phyloP scores from a whole-genome alignment of 2,329 filamentous ascomycete species.

The Podosphaera aphanis region DNA sequence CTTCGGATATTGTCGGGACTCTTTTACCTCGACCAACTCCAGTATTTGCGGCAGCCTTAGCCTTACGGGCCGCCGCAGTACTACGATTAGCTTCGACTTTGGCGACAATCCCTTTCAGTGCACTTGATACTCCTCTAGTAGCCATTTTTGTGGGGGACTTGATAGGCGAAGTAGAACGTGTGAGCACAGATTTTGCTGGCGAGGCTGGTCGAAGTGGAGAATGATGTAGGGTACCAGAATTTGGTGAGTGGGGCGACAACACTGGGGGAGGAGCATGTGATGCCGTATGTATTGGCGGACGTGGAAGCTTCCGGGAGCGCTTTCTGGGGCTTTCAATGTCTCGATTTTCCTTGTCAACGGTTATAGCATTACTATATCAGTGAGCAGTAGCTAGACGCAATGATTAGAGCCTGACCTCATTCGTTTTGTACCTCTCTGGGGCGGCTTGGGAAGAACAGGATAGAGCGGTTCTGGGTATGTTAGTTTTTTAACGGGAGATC shows the following conservation, averaged over 20 bases:
- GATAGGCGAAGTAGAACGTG: slow-evolving; percentile 36
- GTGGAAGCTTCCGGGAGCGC: slow-evolving; percentile 19
- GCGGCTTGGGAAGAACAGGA: slow-evolving; percentile 10
- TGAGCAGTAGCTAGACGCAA: slow-evolving; percentile 6
- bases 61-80: slow-evolving; percentile 19
- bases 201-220: slow-evolving; percentile 11
- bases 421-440: slow-evolving; percentile 22
- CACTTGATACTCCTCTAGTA: slow-evolving; percentile 18
- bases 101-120: slow-evolving; percentile 34
- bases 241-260: slow-evolving; percentile 62
- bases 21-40: slow-evolving; percentile 11
- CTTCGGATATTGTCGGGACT: slow-evolving; percentile 16
- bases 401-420: slow-evolving; percentile 22
- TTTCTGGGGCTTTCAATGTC: slow-evolving; percentile 48
- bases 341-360: slow-evolving; percentile 58
- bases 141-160: slow-evolving; percentile 22
- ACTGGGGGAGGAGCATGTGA: slow-evolving; percentile 28
- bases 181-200: slow-evolving; percentile 32
- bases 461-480: slow-evolving; percentile 8
- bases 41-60: slow-evolving; percentile 6
- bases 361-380: slow-evolving; percentile 29
- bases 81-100: slow-evolving; percentile 33
- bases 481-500: slow-evolving; percentile 10
- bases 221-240: slow-evolving; percentile 30
- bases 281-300: slow-evolving; percentile 17